Evolutionary conservation across 164 flowering plant species (phyloP).

Genomic region (Platanus orientalis): DNA sequence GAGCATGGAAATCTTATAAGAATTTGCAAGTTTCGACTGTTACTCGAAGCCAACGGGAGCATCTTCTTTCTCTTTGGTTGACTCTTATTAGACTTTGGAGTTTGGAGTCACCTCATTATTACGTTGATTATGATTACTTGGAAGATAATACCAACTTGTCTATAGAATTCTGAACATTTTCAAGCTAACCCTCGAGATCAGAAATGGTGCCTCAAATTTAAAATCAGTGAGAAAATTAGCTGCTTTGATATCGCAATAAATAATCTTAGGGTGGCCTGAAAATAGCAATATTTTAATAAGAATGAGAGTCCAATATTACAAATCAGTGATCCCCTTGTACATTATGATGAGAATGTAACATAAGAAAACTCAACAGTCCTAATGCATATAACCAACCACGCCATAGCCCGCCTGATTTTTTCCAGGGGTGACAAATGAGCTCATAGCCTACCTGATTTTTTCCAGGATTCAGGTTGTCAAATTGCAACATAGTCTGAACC

Average conservation of each 20-base stretch:
- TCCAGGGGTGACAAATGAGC: too few relatives aligned
- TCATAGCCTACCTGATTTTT: too few relatives aligned
- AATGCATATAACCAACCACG: constrained; percentile 93
- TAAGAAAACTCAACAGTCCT: constrained; percentile 70
- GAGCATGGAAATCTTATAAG: constrained; percentile 85
- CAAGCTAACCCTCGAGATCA: constrained; percentile 89
- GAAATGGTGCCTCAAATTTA: constrained; percentile 50
- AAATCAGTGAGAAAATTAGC: constrained; percentile 19
- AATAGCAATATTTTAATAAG: neutral
- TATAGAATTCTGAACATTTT: constrained; percentile 91
- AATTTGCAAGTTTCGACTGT: constrained; percentile 49
- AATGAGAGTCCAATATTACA: neutral
- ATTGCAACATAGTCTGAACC: too few relatives aligned
- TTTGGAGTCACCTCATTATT: constrained; percentile 35
- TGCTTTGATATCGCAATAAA: constrained; percentile 21
- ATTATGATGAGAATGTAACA: neutral
- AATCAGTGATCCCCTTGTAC: neutral
- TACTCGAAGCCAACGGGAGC: constrained; percentile 72
- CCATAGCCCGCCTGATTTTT: too few relatives aligned
- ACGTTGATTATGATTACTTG: constrained; percentile 40
- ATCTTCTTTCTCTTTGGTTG: constrained; percentile 69
- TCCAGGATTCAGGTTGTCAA: too few relatives aligned
- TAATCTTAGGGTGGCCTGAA: constrained; percentile 17
- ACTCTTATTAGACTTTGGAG: constrained; percentile 46
- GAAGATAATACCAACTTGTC: constrained; percentile 94